phyloP scores from a whole-genome alignment of 345 rosid genomes.

The Punica granatum region DNA sequence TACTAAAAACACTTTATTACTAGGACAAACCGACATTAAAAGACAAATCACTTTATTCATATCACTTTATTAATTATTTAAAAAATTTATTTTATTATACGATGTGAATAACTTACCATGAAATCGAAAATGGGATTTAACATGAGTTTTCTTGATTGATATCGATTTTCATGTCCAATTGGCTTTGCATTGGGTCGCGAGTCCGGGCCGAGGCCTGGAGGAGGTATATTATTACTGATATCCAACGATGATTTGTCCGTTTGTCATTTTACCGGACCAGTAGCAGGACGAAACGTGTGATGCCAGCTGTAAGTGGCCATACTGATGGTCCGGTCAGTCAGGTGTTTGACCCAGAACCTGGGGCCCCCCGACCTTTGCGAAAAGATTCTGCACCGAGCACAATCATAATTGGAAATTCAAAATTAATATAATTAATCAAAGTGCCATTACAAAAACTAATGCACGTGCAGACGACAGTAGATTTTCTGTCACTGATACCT shows the following conservation, averaged over 20 bases:
- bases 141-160: not conserved
- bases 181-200: not conserved
- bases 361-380: not conserved
- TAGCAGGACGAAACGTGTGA: not conserved
- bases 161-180: not conserved
- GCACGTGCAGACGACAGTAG: no score
- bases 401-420: no score
- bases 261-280: not conserved
- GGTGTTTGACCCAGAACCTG: not conserved
- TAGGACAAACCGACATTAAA: no score
- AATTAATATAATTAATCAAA: no score
- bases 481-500: no score
- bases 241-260: not conserved
- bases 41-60: no score
- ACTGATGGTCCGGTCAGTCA: not conserved
- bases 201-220: not conserved
- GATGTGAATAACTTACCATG: not conserved
- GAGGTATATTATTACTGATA: not conserved
- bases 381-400: no score
- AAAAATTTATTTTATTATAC: no score
- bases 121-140: not conserved
- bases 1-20: no score
- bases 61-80: no score
- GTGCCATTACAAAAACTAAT: no score
- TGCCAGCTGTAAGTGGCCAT: not conserved